Evolutionary conservation across 2,329 filamentous ascomycete species (phyloP).

Genomic region (Lojkania enalia): DNA sequence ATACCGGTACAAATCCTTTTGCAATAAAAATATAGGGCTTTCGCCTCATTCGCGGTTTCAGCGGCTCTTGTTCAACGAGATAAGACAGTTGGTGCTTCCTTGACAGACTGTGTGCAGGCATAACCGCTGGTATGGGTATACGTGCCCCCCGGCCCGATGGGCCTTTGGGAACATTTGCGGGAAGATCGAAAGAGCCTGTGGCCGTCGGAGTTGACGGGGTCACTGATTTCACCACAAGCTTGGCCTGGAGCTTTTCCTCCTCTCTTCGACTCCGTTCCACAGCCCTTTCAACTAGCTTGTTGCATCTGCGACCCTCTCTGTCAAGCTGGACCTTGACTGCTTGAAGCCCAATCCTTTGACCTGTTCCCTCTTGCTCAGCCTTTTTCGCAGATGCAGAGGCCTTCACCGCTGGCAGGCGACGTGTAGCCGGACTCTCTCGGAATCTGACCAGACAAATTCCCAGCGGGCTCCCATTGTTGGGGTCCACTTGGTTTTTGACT

Average conservation of each 20-base stretch:
- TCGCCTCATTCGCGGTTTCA: conserved; percentile 70
- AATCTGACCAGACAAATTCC: conserved; percentile 93
- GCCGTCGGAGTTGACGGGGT: conserved; percentile 26
- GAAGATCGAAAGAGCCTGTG: conserved; percentile 58
- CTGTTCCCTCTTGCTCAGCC: conserved; percentile 76
- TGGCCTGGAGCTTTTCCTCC: conserved; percentile 51
- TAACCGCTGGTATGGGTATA: conserved; percentile 38
- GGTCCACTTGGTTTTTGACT: conserved; percentile 92
- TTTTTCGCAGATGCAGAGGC: conserved; percentile 80
- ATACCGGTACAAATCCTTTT: conserved; percentile 82
- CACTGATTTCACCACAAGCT: conserved; percentile 31
- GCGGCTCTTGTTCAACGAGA: conserved; percentile 64
- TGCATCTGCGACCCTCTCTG: conserved; percentile 81
- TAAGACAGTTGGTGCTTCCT: conserved; percentile 52
- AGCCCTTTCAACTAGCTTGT: conserved; percentile 73
- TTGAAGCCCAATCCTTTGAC: conserved; percentile 76
- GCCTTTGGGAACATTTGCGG: conserved; percentile 84
- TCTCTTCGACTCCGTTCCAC: conserved; percentile 70
- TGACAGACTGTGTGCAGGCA: conserved; percentile 46
- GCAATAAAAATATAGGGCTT: conserved; percentile 91
- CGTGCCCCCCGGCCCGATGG: conserved; percentile 63
- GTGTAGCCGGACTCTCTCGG: conserved; percentile 65
- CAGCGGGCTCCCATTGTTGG: conserved; percentile 88
- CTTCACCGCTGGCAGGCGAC: conserved; percentile 59
- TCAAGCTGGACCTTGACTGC: conserved; percentile 84